Conservation (phyloP, 2,329 filamentous ascomycete genomes). For the Cladosporium sp. region DNA sequence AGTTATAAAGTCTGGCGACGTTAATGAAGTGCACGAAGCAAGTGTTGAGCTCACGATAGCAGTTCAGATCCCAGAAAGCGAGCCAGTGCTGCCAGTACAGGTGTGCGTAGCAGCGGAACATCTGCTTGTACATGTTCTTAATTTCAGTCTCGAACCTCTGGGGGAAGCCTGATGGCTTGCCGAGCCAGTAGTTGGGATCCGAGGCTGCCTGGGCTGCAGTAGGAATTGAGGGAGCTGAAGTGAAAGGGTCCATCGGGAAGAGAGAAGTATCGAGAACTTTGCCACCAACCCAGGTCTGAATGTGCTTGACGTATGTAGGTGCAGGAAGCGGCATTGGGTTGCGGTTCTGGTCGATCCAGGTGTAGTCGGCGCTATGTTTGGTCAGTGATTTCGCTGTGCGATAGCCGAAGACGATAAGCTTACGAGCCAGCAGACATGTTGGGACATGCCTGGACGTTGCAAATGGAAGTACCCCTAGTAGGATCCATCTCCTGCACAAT, state of each 20-base stretch:
- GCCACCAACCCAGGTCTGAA: conserved; percentile 95
- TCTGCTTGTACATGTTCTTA: conserved; percentile 60
- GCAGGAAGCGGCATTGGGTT: conserved; percentile 90
- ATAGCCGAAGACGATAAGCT: conserved; percentile 34
- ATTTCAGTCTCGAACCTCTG: conserved; percentile 64
- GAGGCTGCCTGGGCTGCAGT: conserved; percentile 39
- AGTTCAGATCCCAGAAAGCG: conserved; percentile 47
- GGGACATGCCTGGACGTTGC: conserved; percentile 78
- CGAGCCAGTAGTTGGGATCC: conserved; percentile 69
- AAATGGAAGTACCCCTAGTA: conserved; percentile 68
- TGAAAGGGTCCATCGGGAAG: conserved; percentile 83
- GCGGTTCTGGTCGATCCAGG: conserved; percentile 85
- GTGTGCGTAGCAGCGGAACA: conserved; percentile 53
- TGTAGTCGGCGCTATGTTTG: conserved; percentile 76
- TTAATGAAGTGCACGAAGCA: conserved; percentile 53
- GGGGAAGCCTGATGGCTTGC: conserved; percentile 73
- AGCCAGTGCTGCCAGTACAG: conserved; percentile 51
- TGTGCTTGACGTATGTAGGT: conserved; percentile 88
- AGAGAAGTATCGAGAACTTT: conserved; percentile 88
- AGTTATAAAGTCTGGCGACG: conserved; percentile 67
- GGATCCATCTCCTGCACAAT: conserved; percentile 84
- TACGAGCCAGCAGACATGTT: conserved; percentile 93
- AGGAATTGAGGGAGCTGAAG: conserved; percentile 54
- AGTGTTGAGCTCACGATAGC: conserved; percentile 49
- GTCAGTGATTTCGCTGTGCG: neutral